phyloP scores from a whole-genome alignment of 768 basidiomycete genomes.

The Nidularia pulvinata region DNA sequence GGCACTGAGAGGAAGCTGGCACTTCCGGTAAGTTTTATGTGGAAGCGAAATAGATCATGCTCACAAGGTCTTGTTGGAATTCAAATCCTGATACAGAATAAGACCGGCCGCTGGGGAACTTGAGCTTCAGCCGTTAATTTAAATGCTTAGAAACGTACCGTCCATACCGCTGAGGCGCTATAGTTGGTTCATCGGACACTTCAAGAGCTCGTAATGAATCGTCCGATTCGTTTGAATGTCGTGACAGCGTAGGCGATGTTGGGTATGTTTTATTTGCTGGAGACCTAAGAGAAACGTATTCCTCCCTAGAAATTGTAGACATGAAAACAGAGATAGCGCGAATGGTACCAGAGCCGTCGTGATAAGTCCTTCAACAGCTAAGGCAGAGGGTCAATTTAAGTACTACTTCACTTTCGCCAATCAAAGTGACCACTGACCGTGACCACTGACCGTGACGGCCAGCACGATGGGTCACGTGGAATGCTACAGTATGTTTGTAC shows the following conservation, averaged over 20 bases:
- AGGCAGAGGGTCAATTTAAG: no score
- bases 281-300: slow-evolving; percentile 46
- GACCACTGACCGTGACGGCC: no score
- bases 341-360: no score
- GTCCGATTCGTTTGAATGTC: slow-evolving; percentile 59
- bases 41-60: slow-evolving; percentile 9
- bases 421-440: no score
- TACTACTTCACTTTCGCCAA: no score
- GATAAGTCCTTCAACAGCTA: no score
- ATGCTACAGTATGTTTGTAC: no score
- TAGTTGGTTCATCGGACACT: slow-evolving; percentile 60
- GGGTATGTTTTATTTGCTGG: slow-evolving; percentile 32
- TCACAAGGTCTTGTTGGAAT: slow-evolving; percentile 66
- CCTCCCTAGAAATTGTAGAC: slow-evolving; percentile 33
- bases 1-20: slow-evolving; percentile 65
- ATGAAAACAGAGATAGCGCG: slow-evolving; percentile 20
- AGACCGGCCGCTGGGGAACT: slow-evolving; percentile 40
- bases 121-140: no score
- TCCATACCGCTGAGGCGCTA: slow-evolving; percentile 24
- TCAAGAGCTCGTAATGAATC: slow-evolving; percentile 82
- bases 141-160: slow-evolving; percentile 16
- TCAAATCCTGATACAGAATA: slow-evolving; percentile 79
- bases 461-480: no score
- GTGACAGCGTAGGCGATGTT: slow-evolving; percentile 32
- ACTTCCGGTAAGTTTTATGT: neutral